Base-by-base conservation (phyloP, 148 eudicot genomes). In the Diospyros lotus region DNA sequence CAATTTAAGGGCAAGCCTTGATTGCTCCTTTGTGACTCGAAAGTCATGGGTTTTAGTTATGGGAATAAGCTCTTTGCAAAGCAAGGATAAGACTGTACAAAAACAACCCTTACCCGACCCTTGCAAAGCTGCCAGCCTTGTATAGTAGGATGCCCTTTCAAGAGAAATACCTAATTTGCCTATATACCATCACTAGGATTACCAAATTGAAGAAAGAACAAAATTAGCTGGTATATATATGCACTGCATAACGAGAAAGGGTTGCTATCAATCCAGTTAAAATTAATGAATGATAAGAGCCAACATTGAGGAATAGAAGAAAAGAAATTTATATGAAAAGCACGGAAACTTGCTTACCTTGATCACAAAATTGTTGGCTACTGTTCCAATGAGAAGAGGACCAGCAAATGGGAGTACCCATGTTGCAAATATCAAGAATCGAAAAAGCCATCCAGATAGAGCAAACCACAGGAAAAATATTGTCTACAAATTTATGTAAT, bases 381-480 rank as follows among this genome's bases (percentile, higher is more conserved):
- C 75, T 70, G 88, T 85, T 52, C 90, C 86, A 60, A 93, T 76
- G 60, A 91, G 84, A 76, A 96, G 88, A 77, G 98, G 98, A 14
- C 90, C 98, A 75, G 98, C 98, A 85, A 96, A 82, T 58, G 99
- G 99, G 62, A 96, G 78, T 54, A 96, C 82, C 91, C 91, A 96
- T 65, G 87, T 85, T 51, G 97, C 87, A 60, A 93, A 70, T 84
- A 96, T 84, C 78, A 93, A 74, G 69, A 89, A 60, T 48, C 98
- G 91, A 76, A 96, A 91, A 53, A 96, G 79, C 98, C 99, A 96
- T 75, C 99, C 98, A 64, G 99, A 96, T 61, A 96, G 78, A 48
- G 94, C 94, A 82, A 95, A 91, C 99, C 99, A 96, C 58, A 96
- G 59, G 75, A 96, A 89, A 84, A 93, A 89, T 84, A 91, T 75